Evolutionary conservation across 2,329 filamentous ascomycete species (phyloP), one percentile per base, ranked within the genome.

Genomic region (Aureobasidium melanogenum): DNA sequence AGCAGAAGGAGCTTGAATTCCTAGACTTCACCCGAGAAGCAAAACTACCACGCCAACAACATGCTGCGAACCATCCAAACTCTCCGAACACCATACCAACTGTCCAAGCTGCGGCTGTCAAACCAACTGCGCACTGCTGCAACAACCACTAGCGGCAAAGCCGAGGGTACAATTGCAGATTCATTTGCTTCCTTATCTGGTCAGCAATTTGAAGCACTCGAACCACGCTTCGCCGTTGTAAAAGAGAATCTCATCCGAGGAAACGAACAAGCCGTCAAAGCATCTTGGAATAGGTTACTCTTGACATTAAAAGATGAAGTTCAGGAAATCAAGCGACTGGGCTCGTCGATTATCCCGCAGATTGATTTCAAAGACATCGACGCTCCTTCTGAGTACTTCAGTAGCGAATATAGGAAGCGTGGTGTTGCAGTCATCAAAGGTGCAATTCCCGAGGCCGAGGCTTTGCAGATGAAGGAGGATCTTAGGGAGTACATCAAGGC

Each of bases 381-480:
- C 32, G 63, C 76, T 59, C 77, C 80, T 56, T 79, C 82, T 2
- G 75, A 79, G 26, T 74, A 79, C 1, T 88, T 88, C 69, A 78
- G 76, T 57, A 75, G 75, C 51, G 81, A 82, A 67, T 76, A 86
- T 56, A 79, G 79, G 66, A 83, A 84, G 67, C 81, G 85, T 36
- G 78, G 78, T 19, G 78, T 80, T 1, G 77, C 77, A 3, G 74
- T 80, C 8, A 72, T 80, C 39, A 71, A 77, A 44, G 74, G 76
- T 34, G 77, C 80, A 1, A 67, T 80, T 0, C 68, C 74, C 1
- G 70, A 78, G 63, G 64, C 74, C 19, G 75, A 80, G 64, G 77
- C 73, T 5, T 67, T 79, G 50, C 71, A 72, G 41, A 73, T 76
- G 70, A 80, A 80, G 67, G 70, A 72, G 12, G 74, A 76, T 17